Conservation (phyloP, 208 protist genomes). For the Willaertia magna region DNA sequence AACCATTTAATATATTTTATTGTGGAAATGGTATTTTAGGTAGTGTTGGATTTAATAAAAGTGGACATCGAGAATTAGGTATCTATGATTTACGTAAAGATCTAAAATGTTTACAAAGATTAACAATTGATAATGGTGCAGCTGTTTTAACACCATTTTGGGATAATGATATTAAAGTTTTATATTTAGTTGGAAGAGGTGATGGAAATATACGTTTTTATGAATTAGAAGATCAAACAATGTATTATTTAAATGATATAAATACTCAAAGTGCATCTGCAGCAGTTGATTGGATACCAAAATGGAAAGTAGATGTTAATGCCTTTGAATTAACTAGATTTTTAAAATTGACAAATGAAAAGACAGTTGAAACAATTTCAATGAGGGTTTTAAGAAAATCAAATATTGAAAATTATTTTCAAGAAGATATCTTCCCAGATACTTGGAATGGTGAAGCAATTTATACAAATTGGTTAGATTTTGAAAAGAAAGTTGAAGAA, state of each 20-base stretch:
- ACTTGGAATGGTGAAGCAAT: slow-evolving; percentile 41
- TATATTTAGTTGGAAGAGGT: slow-evolving; percentile 86
- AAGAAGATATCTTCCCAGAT: slow-evolving; percentile 56
- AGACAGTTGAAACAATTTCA: slow-evolving; percentile 58
- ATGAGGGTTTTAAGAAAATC: slow-evolving; percentile 76
- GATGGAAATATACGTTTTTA: slow-evolving; percentile 84
- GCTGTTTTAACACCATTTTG: slow-evolving; percentile 79
- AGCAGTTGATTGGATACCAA: slow-evolving; percentile 76
- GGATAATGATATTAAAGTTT: slow-evolving; percentile 75
- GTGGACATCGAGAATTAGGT: slow-evolving; percentile 62
- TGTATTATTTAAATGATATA: slow-evolving; percentile 50
- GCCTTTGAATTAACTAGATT: slow-evolving; percentile 66
- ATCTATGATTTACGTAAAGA: slow-evolving; percentile 71
- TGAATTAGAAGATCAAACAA: slow-evolving; percentile 61
- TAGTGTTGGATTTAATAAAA: slow-evolving; percentile 70
- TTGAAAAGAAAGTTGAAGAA: background rate
- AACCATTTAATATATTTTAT: background rate
- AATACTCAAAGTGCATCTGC: slow-evolving; percentile 38
- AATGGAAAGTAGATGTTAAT: slow-evolving; percentile 52
- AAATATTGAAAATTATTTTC: slow-evolving; percentile 32
- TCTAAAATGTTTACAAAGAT: slow-evolving; percentile 24
- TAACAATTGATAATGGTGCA: slow-evolving; percentile 65
- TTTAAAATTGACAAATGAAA: slow-evolving; percentile 56
- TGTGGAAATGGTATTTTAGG: too few relatives aligned
- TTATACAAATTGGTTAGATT: background rate